Percentiles rank a stretch among this genome's conserved stretches.
These are phyloP conservation scores for Ogataea neopini DNA, from an alignment of 805 yeast species.

Conservation along the genomic window DNA sequence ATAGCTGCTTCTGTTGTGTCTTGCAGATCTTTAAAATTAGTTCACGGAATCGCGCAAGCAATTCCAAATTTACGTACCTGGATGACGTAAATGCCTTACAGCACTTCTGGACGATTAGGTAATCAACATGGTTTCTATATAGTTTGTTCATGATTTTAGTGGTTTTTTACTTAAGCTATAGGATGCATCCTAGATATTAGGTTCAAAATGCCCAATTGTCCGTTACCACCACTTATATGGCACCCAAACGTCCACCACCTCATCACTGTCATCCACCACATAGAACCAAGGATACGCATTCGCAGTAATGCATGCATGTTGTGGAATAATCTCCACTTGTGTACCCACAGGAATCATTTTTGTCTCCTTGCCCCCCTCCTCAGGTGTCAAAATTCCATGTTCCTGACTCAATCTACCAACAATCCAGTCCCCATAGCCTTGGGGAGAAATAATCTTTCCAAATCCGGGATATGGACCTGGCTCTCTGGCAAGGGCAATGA, in stretches of 20 bases:
- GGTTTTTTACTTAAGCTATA: too few species aligned
- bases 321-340: conserved; percentile 58
- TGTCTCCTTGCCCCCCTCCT: conserved; percentile 29
- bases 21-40: too few species aligned
- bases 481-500: conserved; percentile 67
- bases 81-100: too few species aligned
- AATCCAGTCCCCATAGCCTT: conserved; percentile 54
- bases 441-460: conserved; percentile 44
- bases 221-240: conserved; percentile 55
- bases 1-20: too few species aligned
- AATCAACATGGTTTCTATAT: too few species aligned
- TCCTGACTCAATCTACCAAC: conserved; percentile 75
- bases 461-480: conserved; percentile 58
- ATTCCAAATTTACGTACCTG: too few species aligned
- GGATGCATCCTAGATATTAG: too few species aligned
- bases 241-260: conserved; percentile 62
- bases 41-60: too few species aligned
- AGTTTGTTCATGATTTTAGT: too few species aligned
- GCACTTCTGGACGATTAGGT: too few species aligned
- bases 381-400: conserved; percentile 70
- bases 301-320: conserved; percentile 74
- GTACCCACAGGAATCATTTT: conserved; percentile 54
- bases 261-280: conserved; percentile 49
- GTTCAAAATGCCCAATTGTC: not conserved
- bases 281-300: conserved; percentile 59